Base-by-base conservation (phyloP, 129 eudicot species). In the Kitagawia praeruptora region DNA sequence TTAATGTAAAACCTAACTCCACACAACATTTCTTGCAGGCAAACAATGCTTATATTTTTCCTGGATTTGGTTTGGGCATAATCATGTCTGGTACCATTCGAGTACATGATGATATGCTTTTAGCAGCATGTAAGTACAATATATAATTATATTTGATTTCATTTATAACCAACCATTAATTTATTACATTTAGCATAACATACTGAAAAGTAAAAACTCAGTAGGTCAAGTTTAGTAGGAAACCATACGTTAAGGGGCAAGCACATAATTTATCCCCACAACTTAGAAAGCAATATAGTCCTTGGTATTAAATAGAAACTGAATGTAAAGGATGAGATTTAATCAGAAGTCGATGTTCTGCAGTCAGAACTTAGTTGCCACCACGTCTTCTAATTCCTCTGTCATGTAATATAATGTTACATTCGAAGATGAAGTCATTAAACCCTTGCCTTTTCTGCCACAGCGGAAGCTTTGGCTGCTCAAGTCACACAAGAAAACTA, bases 31-130 rank as follows among this genome's bases (percentile, higher is more conserved):
- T 37, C 38, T 25, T 78, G 81, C 92, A 95, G 98, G 97, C 98
- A 83, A 95, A 95, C 75, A 92, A 95, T 82, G 98, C 97, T 76
- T 95, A 92, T 85, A 90, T 95, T 53, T 95, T 95, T 87, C 98
- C 98, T 23, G 97, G 98, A 66, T 90, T 95, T 75, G 98, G 98
- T 78, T 84, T 95, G 85, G 98, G 98, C 34, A 67, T 95, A 82
- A 92, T 95, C 81, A 95, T 95, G 93, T 95, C 94, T 77, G 97
- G 96, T 82, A 93, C 96, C 45, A 85, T 92, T 70, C 91, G 94
- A n/a, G 89, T 95, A 51, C 98, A 90, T 47, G 92, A 95, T 77
- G 98, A 95, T 78, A 61, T 95, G 89, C 97, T 95, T 78, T 80
- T 95, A 84, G 97, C 90, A 63, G 98, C 98, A 77, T 95, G 98